Base-by-base conservation (phyloP, 2,329 filamentous ascomycete species). In the Nemania serpens region DNA sequence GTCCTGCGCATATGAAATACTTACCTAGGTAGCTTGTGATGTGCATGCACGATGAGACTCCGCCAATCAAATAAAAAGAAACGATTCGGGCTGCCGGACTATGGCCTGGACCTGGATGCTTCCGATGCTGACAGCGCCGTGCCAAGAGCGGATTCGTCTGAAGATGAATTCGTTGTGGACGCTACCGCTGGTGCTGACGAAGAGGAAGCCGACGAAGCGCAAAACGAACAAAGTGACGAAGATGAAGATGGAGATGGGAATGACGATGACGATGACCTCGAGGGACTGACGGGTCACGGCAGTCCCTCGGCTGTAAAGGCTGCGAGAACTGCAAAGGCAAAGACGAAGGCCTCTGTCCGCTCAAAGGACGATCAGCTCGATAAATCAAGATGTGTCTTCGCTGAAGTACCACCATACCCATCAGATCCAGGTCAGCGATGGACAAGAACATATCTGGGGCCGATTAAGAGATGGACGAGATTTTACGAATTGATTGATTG, bases 371-470 rank as follows among this genome's bases (percentile, higher is more conserved):
- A 59, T 22, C 67, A 58, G 59, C 45, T 42, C 39, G 57, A 57
- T 55, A 58, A 43, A 51, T 37, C 59, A 49, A 50, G 55, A 53
- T 43, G 58, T 46, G 34, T 59, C 42, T 59, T 67, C 5, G 46
- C 63, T 51, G 62, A 72, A 54, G 72, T 74, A 33, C 68, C 69
- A 36, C 65, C 66, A 4, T 75, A 75, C 39, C 73, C 73, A 9
- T 69, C 68, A 41, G 73, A 75, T 55, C 68, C 71, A 11, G 62
- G 69, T 5, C 68, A 73, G 47, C 71, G 71, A 64, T 75, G 72
- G 72, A 75, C 73, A 15, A 70, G 72, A 42, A 69, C 69, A 3
- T 75, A 75, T 48, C 55, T 68, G 51, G 73, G 73, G 9, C 73
- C 72, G n/a, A 65, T 75, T 15, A 71, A 69, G 58, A 65, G 73